phyloP scores from a whole-genome alignment of 2,329 filamentous ascomycete genomes.

The Mollisiaceae sp. region DNA sequence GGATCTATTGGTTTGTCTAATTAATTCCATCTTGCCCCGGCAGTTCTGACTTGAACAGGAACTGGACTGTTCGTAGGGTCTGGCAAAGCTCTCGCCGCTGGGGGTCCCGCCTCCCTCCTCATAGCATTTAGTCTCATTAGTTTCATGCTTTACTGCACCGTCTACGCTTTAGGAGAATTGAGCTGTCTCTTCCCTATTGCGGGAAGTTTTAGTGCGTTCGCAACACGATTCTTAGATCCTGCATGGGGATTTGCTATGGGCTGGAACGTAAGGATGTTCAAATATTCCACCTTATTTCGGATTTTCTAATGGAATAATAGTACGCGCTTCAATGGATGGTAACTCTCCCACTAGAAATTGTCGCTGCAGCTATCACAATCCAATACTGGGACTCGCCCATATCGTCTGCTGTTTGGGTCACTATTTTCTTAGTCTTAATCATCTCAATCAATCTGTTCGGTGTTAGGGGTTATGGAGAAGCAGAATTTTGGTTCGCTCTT shows the following conservation, averaged over 20 bases:
- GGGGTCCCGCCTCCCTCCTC: constrained; percentile 77
- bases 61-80: constrained; percentile 86
- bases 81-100: constrained; percentile 69
- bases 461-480: constrained; percentile 58
- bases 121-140: constrained; percentile 81
- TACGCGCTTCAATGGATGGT: constrained; percentile 51
- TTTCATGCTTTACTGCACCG: constrained; percentile 85
- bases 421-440: constrained; percentile 59
- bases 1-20: constrained; percentile 13
- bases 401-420: constrained; percentile 59
- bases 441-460: constrained; percentile 59
- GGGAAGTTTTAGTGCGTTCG: constrained; percentile 87
- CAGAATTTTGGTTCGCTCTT: constrained; percentile 59
- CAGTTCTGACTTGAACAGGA: constrained; percentile 49
- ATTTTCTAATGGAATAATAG: not conserved
- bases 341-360: constrained; percentile 58
- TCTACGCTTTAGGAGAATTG: constrained; percentile 77
- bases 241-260: constrained; percentile 94
- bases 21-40: not conserved
- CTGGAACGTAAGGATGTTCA: constrained; percentile 54
- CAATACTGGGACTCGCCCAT: constrained; percentile 54
- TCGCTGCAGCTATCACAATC: constrained; percentile 59
- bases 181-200: constrained; percentile 86
- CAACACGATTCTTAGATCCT: constrained; percentile 88
- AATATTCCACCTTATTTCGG: not conserved